Evolutionary conservation across 140 eudicot genomes (phyloP).

Genomic region (Senecio squalidus): DNA sequence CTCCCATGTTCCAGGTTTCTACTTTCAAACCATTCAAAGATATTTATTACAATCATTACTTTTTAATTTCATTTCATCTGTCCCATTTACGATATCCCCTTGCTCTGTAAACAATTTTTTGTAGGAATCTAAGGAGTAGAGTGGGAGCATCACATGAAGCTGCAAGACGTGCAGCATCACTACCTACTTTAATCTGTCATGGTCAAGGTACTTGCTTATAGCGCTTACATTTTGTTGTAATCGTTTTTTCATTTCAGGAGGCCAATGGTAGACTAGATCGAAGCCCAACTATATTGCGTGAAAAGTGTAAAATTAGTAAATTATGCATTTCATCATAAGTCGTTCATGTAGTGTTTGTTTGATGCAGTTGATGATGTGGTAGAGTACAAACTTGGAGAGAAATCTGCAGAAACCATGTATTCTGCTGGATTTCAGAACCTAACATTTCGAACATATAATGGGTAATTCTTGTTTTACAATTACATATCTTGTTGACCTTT

Average conservation of each 20-base stretch:
- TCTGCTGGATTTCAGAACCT: conserved; percentile 73
- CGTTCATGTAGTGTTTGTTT: conserved; percentile 12
- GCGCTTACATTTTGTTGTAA: background rate
- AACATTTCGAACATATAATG: conserved; percentile 55
- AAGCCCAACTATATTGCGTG: too few species aligned
- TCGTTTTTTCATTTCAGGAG: too few species aligned
- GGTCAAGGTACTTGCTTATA: conserved; percentile 49
- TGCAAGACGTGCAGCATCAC: conserved; percentile 52
- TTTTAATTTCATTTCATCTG: background rate
- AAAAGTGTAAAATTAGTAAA: too few species aligned
- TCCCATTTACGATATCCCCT: background rate
- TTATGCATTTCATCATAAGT: background rate
- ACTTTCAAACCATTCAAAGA: background rate
- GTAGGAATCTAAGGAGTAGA: conserved; percentile 47
- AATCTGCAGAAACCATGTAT: conserved; percentile 48
- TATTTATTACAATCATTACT: background rate
- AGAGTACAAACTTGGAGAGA: conserved; percentile 61
- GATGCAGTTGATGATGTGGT: conserved; percentile 87
- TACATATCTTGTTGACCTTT: background rate
- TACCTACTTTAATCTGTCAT: conserved; percentile 79
- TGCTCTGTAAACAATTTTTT: conserved; percentile 12
- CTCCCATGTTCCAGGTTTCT: conserved; percentile 76
- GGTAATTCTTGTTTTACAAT: conserved; percentile 35
- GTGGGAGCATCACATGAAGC: conserved; percentile 65
- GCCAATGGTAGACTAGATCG: too few species aligned